These are phyloP conservation scores for Ophryocystis elektroscirrha DNA, from an alignment of 169 alveolate species.

Conservation along the genomic window DNA sequence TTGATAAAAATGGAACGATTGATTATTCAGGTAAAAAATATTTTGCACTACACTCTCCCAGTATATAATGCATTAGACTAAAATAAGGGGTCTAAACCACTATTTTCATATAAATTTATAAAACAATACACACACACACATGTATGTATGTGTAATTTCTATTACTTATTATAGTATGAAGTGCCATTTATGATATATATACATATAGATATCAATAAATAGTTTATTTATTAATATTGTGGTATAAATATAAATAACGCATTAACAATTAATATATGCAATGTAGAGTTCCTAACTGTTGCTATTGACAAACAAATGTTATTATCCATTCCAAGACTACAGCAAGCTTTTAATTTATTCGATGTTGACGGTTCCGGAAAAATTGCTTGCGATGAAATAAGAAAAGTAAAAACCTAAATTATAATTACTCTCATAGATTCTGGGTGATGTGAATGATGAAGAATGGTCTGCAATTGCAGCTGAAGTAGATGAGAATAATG, in stretches of 20 bases:
- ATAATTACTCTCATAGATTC: neutral
- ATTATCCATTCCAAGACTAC: conserved; percentile 46
- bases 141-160: too few relatives aligned
- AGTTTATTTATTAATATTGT: too few relatives aligned
- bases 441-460: conserved; percentile 8
- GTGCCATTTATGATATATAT: too few relatives aligned
- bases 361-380: conserved; percentile 67
- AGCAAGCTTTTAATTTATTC: conserved; percentile 64
- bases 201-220: too few relatives aligned
- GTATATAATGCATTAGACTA: too few relatives aligned
- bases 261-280: too few relatives aligned
- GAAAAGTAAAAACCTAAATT: conserved; percentile 7
- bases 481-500: conserved; percentile 42
- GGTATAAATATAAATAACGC: too few relatives aligned
- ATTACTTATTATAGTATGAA: too few relatives aligned
- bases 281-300: conserved; percentile 50
- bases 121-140: too few relatives aligned
- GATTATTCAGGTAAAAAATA: conserved; percentile 53
- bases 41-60: neutral
- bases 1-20: conserved; percentile 72
- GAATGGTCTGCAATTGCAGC: conserved; percentile 8
- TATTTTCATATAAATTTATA: too few relatives aligned
- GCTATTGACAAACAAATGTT: conserved; percentile 43
- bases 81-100: too few relatives aligned
- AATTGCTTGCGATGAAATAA: conserved; percentile 47